Evolutionary conservation across 2,329 filamentous ascomycete genomes (phyloP).

Genomic region (Chaetomium strumarium): DNA sequence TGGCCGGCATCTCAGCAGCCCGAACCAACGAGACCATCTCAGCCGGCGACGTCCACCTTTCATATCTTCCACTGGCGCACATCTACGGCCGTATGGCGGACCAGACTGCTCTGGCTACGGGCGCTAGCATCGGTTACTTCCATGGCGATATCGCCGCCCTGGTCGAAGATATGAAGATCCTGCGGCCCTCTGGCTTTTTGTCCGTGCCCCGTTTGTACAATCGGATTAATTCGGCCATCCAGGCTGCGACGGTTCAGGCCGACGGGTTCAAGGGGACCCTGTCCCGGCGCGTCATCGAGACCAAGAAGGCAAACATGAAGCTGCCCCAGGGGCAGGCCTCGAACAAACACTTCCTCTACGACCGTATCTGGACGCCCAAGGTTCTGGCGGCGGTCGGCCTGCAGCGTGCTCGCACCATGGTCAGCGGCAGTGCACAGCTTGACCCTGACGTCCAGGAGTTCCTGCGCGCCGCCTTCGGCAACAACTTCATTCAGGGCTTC

Average conservation of each 20-base stretch:
- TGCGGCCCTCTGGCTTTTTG: conserved; percentile 76
- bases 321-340: conserved; percentile 66
- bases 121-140: conserved; percentile 81
- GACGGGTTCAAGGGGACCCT: conserved; percentile 75
- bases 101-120: conserved; percentile 65
- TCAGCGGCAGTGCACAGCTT: conserved; percentile 85
- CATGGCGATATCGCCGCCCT: conserved; percentile 82
- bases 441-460: conserved; percentile 86
- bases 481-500: conserved; percentile 79
- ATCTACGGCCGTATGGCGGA: conserved; percentile 87
- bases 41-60: conserved; percentile 60
- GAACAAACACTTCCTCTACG: conserved; percentile 72
- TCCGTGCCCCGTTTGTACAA: conserved; percentile 92
- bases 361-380: conserved; percentile 87
- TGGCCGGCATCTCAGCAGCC: conserved; percentile 62
- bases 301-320: conserved; percentile 75
- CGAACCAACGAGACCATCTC: conserved; percentile 49
- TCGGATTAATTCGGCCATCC: conserved; percentile 78
- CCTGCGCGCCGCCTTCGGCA: conserved; percentile 74
- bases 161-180: conserved; percentile 83
- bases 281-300: conserved; percentile 69
- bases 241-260: conserved; percentile 70
- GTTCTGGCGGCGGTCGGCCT: conserved; percentile 78
- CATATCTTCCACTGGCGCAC: conserved; percentile 89
- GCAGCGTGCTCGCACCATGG: conserved; percentile 64